Evolutionary conservation across 345 rosid genomes (phyloP).

Genomic region (Dimocarpus longan): DNA sequence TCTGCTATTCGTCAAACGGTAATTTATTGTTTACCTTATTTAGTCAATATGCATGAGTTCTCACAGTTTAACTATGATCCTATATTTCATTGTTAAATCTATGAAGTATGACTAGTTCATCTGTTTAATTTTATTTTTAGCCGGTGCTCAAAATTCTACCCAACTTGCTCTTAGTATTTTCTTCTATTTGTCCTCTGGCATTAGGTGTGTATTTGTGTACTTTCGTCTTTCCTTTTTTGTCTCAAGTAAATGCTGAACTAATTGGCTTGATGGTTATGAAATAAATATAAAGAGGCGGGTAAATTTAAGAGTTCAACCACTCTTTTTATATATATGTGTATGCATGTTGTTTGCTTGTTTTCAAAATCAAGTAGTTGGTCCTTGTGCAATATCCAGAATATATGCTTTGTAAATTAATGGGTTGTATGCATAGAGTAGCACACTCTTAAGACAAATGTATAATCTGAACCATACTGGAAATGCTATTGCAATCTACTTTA

Average conservation of each 20-base stretch:
- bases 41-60: constrained; percentile 4
- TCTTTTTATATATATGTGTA: not conserved
- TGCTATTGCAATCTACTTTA: not conserved
- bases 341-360: not conserved
- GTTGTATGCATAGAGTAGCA: not conserved
- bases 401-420: not conserved
- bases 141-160: not conserved
- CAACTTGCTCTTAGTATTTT: not conserved
- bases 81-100: not conserved
- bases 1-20: constrained; percentile 85
- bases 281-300: not conserved
- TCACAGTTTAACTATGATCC: not conserved
- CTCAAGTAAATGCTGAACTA: not conserved
- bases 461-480: not conserved
- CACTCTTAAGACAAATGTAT: not conserved
- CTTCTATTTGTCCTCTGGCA: not conserved
- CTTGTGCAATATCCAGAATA: not conserved
- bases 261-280: not conserved
- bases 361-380: not conserved
- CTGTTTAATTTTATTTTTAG: constrained; percentile 12
- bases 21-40: constrained; percentile 27
- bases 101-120: not conserved
- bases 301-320: not conserved
- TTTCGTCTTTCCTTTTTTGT: not conserved
- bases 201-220: not conserved